Base-by-base conservation (phyloP, 2,329 filamentous ascomycete genomes). In the Aspergillus vadensis region DNA sequence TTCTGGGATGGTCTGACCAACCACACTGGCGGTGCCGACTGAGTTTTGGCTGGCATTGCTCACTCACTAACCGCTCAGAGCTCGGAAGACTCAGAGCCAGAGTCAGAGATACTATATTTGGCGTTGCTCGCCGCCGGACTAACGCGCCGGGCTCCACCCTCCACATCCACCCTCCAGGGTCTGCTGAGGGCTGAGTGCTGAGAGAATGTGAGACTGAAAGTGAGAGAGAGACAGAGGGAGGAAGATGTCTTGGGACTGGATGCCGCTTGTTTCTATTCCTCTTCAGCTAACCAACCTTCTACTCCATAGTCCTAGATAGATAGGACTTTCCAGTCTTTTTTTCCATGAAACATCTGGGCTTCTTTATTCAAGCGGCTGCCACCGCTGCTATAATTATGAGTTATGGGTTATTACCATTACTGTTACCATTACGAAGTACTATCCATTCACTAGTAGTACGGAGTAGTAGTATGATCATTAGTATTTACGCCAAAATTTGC, bases 121-220 rank as follows among this genome's bases (percentile, higher is more conserved):
- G 41, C n/a, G 39, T 36, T 23, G 32, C 54, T 49, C 47, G 44
- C 39, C 14, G 53, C 39, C 47, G 47, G 47, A 39, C 56, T 61
- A 58, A 17, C 51, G 25, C 56, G 49, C 47, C 39, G 39, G 54
- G 60, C 57, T 62, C 57, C 60, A 59, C 52, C 44, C 57, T 57
- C 52, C 50, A 58, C 43, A 58, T 47, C 59, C 32, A 36, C 32
- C 12, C 32, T 14, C 32, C 27, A 57, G 48, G 50, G 53, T 50
- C 47, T 56, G 48, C 25, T 27, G 25, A 25, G 3, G 25, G 25
- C 25, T 27, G 25, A 27, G 38, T 56, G 48, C 25, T 17, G 36
- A 36, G 32, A 36, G 32, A 36, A 36, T 14, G 32, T 36, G 32
- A 36, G 32, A 27, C 25, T 27, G 25, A 27, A 27, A 36, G 32